Evolutionary conservation across 306 rosid species (phyloP), one percentile per base, ranked within the genome.

Genomic region (Cotoneaster glaucophyllus): DNA sequence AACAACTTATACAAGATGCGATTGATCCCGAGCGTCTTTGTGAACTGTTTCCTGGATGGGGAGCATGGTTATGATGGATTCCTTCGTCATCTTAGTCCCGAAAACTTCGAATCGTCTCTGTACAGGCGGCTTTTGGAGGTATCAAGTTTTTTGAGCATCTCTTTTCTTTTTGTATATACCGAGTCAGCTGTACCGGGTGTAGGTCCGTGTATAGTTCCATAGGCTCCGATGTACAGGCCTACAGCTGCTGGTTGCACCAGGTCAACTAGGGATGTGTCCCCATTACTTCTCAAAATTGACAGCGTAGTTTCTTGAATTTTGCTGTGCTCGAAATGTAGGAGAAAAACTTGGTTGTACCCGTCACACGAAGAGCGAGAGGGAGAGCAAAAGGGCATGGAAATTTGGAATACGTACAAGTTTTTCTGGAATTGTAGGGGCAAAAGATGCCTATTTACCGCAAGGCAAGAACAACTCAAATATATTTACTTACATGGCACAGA

Each of bases 31-130:
- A 94, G 80, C 89, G 97, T 26, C 85, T 90, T 50, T 94, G 93
- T 74, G 95, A 91, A 73, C 63, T 94, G 94, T 94, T 80, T 86
- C 93, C 98, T 61, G 98, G 98, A 70, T 94, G 98, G 98, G 98
- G 90, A 77, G 87, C 96, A 39, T 91, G 98, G 96, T 76, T 92
- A 87, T 90, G 79, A 84, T 31, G 72, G 48, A 39, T 62, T 25
- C 39, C 59, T 62, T 34, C 53, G 18, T 73, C 59, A 52, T 56
- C 59, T 70, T 7, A 58, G 64, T 70, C 24, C 57, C 64, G 64
- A 59, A 14, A 71, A 8, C 66, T 54, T 56, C 57, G 39, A 17
- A 18, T 18, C 62, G 68, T 77, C 67, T 79, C 75, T 77, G 85
- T 87, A 83, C 70, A 81, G 86, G 79, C 70, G 79, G 83, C 75